phyloP scores from a whole-genome alignment of 164 flowering plant genomes.

The Magnolia changhungtana region DNA sequence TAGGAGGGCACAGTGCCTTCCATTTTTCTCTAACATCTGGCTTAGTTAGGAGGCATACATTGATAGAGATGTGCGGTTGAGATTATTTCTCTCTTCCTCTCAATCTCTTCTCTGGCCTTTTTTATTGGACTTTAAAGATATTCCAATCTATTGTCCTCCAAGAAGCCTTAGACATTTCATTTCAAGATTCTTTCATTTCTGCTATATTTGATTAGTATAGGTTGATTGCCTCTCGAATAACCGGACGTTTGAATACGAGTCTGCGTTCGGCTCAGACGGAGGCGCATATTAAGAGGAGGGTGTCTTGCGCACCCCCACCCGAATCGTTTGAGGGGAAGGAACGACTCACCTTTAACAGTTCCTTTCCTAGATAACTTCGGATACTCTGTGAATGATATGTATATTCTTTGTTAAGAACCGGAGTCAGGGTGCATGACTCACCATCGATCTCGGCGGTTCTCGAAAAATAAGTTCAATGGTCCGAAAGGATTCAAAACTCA shows the following conservation, averaged over 20 bases:
- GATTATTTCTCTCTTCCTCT: not conserved
- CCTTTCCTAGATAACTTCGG: slow-evolving; percentile 7
- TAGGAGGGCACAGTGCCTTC: not conserved
- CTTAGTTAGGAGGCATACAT: slow-evolving; percentile 6
- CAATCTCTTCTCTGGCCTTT: slow-evolving; percentile 1
- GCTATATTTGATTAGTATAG: not conserved
- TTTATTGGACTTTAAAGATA: not conserved
- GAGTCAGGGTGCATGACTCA: no score
- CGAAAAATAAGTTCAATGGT: no score
- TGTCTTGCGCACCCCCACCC: not conserved
- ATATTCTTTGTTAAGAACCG: no score
- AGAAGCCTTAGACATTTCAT: slow-evolving; percentile 4
- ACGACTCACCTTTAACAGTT: not conserved
- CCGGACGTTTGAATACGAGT: not conserved
- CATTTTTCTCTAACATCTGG: not conserved
- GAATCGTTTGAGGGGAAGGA: slow-evolving; percentile 6
- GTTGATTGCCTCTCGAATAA: slow-evolving; percentile 5
- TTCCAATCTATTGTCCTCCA: not conserved
- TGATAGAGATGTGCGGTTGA: not conserved
- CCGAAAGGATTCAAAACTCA: no score
- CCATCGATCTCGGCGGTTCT: no score
- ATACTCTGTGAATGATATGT: not conserved
- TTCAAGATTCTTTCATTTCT: not conserved
- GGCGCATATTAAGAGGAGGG: not conserved
- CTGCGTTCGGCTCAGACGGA: slow-evolving; percentile 6